phyloP scores from a whole-genome alignment of 352 stramenopile species.

The Globisporangium abappressorium region DNA sequence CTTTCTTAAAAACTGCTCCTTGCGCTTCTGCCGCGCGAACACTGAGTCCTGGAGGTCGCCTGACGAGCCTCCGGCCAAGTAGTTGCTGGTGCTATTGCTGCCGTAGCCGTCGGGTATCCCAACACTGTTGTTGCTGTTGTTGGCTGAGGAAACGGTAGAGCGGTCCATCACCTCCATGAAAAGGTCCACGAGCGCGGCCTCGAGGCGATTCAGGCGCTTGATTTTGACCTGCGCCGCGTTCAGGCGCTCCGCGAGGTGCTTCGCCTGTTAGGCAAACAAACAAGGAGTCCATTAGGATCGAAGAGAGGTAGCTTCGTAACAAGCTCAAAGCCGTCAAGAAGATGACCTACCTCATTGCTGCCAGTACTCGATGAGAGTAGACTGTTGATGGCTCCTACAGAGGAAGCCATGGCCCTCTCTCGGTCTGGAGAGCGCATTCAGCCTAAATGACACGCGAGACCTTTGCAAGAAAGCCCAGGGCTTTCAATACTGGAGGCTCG shows the following conservation, averaged over 20 bases:
- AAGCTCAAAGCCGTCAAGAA: background rate
- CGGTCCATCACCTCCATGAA: conserved; percentile 71
- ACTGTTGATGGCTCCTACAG: too few relatives aligned
- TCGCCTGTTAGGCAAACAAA: conserved; percentile 24
- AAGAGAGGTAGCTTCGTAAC: too few relatives aligned
- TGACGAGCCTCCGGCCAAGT: background rate
- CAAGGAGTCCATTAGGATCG: background rate
- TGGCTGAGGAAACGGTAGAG: background rate
- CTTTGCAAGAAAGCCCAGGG: background rate
- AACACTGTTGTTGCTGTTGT: background rate
- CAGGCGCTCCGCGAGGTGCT: conserved; percentile 61
- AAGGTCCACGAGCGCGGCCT: conserved; percentile 65
- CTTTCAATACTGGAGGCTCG: background rate
- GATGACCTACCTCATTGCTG: background rate
- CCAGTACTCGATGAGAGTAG: background rate
- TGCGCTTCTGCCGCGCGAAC: conserved; percentile 45
- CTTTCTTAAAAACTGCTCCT: conserved; percentile 55
- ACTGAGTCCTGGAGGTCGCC: conserved; percentile 27
- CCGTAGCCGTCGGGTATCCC: background rate
- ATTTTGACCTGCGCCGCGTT: conserved; percentile 65
- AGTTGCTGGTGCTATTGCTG: conserved; percentile 11
- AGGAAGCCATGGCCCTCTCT: background rate
- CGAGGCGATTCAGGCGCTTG: conserved; percentile 57
- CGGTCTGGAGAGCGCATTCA: background rate
- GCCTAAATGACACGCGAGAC: background rate